Base-by-base conservation (phyloP, 176 grass and related monocot species). In the Secale cereale region DNA sequence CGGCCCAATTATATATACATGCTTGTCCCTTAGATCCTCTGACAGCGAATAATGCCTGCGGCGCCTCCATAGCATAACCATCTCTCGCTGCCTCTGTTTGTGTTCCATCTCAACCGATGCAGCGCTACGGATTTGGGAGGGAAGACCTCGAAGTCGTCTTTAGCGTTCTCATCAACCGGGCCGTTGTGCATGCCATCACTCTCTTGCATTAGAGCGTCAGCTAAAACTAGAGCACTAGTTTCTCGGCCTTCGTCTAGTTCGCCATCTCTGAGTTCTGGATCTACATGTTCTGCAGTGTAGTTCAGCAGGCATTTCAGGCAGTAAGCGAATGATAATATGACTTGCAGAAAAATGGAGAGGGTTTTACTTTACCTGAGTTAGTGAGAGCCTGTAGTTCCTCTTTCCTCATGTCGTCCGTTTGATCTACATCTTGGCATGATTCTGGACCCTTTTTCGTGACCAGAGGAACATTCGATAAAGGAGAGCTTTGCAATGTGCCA, bases 1-100 rank as follows among this genome's bases (percentile, higher is more conserved):
- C 5, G 16, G 62, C 5, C 37, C 31, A 17, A 23, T 59, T 74
- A 23, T 54, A 54, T 72, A n/a, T 43, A 43, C 22, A 56, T 70
- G 16, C 35, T 59, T 80, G 65, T 20, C 43, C 59, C 33, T 84
- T 28, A 87, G 65, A 99, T 95, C 83, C 89, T 87, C 86, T 96
- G 97, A 79, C 93, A 90, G 35, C 93, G 86, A 63, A 99, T 73
- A 40, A 99, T 95, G 41, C 97, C 97, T 77, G 93, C 91, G 67
- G 88, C 84, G 40, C 97, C 97, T 79, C 97, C 93, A 14, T 94
- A 99, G 84, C 93, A 99, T 59, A 99, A 82, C 97, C 97, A 99
- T 88, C 86, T 94, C 70, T 94, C 88, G 11, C 89, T 90, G 46
- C 97, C 97, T 86, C 94, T 99, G 48, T 99, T 99, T 79, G 69